These are phyloP conservation scores for Silene latifolia DNA, from an alignment of 148 eudicot genomes.

Conservation along the genomic window DNA sequence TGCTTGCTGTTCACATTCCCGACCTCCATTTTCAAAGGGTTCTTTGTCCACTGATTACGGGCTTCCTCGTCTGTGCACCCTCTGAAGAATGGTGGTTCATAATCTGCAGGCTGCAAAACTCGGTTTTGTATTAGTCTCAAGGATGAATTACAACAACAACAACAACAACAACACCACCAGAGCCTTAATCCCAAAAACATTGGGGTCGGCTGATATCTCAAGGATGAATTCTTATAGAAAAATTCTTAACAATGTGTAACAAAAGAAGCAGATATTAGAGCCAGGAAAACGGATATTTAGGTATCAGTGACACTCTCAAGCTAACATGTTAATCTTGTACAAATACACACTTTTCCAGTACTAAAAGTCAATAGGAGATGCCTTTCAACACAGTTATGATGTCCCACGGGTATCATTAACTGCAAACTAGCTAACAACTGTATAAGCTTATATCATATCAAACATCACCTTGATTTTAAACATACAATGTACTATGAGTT, in stretches of 20 bases:
- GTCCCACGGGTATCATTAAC: background rate
- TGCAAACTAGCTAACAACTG: background rate
- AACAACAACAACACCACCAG: too few relatives aligned
- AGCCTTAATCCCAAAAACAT: too few relatives aligned
- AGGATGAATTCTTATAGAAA: background rate
- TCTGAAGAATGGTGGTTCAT: slow-evolving; percentile 96
- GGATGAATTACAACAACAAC: too few relatives aligned
- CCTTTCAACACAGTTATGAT: background rate
- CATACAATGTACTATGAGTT: background rate
- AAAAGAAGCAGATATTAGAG: background rate
- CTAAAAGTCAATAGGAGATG: background rate
- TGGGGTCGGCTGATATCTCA: too few relatives aligned
- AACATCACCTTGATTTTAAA: background rate
- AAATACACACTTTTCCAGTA: background rate
- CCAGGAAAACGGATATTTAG: background rate
- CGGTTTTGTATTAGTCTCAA: background rate
- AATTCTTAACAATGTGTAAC: background rate
- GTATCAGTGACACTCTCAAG: background rate
- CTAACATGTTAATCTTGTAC: background rate
- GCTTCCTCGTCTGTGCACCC: slow-evolving; percentile 78
- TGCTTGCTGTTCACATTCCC: slow-evolving; percentile 99
- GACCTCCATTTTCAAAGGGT: slow-evolving; percentile 87
- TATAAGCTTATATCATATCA: background rate
- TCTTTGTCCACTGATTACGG: slow-evolving; percentile 68
- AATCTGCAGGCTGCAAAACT: slow-evolving; percentile 69